Evolutionary conservation across 2,329 filamentous ascomycete genomes (phyloP).

Genomic region (Ophiocordyceps robertsii): DNA sequence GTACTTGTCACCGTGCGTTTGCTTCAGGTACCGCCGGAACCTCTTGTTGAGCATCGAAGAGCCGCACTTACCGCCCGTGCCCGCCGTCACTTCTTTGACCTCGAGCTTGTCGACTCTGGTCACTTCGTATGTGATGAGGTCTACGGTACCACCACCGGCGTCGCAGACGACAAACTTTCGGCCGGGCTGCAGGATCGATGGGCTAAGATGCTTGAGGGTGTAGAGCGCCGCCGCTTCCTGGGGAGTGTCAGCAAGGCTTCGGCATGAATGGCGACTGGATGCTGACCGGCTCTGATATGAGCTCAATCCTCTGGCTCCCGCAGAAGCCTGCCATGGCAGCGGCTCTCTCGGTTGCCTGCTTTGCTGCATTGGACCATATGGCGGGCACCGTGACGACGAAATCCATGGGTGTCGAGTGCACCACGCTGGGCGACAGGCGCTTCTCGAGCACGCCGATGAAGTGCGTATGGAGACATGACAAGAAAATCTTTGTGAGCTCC

Average conservation of each 20-base stretch:
- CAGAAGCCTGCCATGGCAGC: slow-evolving; percentile 25
- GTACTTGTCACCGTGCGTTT: slow-evolving; percentile 27
- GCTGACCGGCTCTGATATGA: slow-evolving; percentile 34
- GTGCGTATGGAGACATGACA: slow-evolving; percentile 33
- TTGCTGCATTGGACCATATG: slow-evolving; percentile 43
- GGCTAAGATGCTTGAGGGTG: slow-evolving; percentile 28
- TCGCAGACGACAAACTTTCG: slow-evolving; percentile 40
- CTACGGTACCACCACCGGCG: slow-evolving; percentile 39
- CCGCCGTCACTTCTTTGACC: slow-evolving; percentile 33
- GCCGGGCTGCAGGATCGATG: slow-evolving; percentile 25
- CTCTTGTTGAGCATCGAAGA: slow-evolving; percentile 34
- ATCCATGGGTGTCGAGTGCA: slow-evolving; percentile 31
- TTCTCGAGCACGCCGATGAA: slow-evolving; percentile 29
- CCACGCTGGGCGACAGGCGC: slow-evolving; percentile 25
- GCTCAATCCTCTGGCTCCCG: slow-evolving; percentile 26
- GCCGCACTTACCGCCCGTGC: slow-evolving; percentile 35
- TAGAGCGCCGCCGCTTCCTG: slow-evolving; percentile 38
- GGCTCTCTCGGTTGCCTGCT: slow-evolving; percentile 30
- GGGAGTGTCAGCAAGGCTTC: slow-evolving; percentile 1
- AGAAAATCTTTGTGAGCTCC: slow-evolving; percentile 26
- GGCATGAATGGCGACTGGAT: not conserved
- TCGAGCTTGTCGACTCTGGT: slow-evolving; percentile 25
- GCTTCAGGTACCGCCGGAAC: slow-evolving; percentile 29
- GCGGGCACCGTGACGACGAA: slow-evolving; percentile 45
- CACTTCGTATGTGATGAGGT: slow-evolving; percentile 39